A percentile compares a stretch with the other conserved stretches of the same genome.
Conservation (phyloP, 148 eudicot genomes). For the Nepenthes gracilis region DNA sequence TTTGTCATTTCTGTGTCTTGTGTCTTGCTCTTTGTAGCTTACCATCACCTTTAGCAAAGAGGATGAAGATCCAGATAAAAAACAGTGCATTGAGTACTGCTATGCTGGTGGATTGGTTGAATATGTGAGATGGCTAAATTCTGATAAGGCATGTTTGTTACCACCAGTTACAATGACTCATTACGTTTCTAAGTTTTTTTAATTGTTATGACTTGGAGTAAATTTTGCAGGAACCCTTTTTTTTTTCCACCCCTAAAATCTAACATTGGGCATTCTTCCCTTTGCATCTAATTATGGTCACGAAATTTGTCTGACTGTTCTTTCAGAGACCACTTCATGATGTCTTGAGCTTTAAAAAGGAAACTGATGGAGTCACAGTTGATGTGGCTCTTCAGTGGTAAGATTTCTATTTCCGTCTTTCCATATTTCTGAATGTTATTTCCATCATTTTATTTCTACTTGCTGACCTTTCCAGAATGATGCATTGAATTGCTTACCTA, state of each 20-base stretch:
- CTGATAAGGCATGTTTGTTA: conserved; percentile 52
- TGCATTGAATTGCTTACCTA: too few species aligned
- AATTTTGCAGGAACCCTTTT: neutral
- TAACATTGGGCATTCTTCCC: neutral
- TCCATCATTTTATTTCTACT: neutral
- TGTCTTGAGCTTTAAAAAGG: conserved; percentile 63
- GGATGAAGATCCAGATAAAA: conserved; percentile 51
- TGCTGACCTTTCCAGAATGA: too few species aligned
- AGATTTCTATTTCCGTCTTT: conserved; percentile 7
- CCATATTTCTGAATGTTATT: neutral
- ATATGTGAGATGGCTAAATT: conserved; percentile 92
- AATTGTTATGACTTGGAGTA: neutral
- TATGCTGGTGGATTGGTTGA: conserved; percentile 92
- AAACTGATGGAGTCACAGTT: conserved; percentile 62
- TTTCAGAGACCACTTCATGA: conserved; percentile 86
- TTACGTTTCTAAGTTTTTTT: neutral
- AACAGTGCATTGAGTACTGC: conserved; percentile 45
- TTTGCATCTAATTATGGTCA: conserved; percentile 3
- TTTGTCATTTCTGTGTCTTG: neutral
- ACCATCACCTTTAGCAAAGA: conserved; percentile 63
- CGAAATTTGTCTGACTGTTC: conserved; percentile 14
- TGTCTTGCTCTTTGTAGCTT: conserved; percentile 33
- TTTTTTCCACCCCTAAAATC: neutral
- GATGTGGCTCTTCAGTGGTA: conserved; percentile 94
- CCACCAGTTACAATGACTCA: neutral